Evolutionary conservation across 2,329 filamentous ascomycete species (phyloP).

Genomic region (Aspergillus piperis): DNA sequence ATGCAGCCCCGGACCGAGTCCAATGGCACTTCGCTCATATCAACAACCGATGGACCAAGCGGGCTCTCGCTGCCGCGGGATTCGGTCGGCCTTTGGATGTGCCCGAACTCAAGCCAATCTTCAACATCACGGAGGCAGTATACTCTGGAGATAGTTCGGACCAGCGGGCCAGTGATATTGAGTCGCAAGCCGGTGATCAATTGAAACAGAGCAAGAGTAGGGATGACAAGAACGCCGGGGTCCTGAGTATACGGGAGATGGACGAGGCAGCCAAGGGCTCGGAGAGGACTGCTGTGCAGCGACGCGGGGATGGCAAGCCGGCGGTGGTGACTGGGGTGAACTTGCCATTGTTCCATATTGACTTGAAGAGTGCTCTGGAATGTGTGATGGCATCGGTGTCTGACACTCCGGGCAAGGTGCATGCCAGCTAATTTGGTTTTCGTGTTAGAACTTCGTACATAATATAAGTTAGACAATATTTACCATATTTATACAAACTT

Average conservation of each 20-base stretch:
- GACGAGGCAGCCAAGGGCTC: background rate
- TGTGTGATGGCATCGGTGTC: conserved; percentile 64
- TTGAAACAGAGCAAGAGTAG: background rate
- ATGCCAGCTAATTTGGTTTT: background rate
- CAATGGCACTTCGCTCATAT: conserved; percentile 86
- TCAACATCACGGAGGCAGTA: background rate
- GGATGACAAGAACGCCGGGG: background rate
- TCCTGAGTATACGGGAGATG: background rate
- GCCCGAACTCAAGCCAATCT: background rate
- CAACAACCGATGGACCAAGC: conserved; percentile 91
- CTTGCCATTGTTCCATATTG: conserved; percentile 86
- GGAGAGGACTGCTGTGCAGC: background rate
- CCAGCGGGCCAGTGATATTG: background rate
- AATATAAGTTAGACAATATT: background rate
- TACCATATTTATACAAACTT: no score
- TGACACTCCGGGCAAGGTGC: background rate
- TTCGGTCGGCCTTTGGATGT: conserved; percentile 59
- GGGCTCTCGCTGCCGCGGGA: conserved; percentile 78
- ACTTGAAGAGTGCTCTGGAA: conserved; percentile 83
- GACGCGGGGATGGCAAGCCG: conserved; percentile 28
- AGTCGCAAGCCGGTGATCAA: background rate
- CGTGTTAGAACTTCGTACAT: background rate
- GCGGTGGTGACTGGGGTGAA: conserved; percentile 79
- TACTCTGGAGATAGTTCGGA: no score
- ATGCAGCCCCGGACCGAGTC: conserved; percentile 61